phyloP scores from a whole-genome alignment of 2,329 filamentous ascomycete species.

The Chrysoporthe deuterocubensis region DNA sequence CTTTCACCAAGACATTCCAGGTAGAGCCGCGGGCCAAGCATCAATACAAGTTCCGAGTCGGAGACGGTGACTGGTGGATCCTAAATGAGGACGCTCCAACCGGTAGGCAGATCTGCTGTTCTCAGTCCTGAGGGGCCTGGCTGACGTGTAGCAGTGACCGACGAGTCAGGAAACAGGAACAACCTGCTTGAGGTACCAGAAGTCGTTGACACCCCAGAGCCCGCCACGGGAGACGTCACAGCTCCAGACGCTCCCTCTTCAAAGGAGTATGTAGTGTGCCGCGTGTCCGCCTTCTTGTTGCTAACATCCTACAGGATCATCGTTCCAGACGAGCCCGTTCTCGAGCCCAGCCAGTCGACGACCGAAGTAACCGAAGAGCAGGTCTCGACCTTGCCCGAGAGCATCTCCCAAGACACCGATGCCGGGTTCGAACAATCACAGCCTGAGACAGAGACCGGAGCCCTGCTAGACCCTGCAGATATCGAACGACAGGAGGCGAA shows the following conservation, averaged over 20 bases:
- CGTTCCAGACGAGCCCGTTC: conserved; percentile 23
- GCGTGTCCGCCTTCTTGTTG: not conserved
- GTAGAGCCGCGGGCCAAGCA: conserved; percentile 62
- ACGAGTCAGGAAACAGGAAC: conserved; percentile 53
- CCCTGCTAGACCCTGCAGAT: conserved; percentile 26
- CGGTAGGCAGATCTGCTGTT: conserved; percentile 47
- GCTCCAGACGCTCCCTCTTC: conserved; percentile 22
- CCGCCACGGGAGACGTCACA: conserved; percentile 17
- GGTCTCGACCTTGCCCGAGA: not conserved
- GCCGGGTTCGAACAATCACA: conserved; percentile 22
- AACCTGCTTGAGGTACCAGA: conserved; percentile 46
- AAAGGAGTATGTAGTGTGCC: conserved; percentile 18
- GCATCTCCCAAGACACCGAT: not conserved
- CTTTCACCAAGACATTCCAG: conserved; percentile 62
- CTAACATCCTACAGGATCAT: not conserved
- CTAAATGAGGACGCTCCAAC: conserved; percentile 65
- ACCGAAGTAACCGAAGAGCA: not conserved
- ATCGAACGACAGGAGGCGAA: conserved; percentile 32
- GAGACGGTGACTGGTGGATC: conserved; percentile 70
- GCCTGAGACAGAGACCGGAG: conserved; percentile 24
- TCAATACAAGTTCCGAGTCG: conserved; percentile 77
- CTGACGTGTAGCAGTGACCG: conserved; percentile 39
- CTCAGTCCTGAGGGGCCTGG: not conserved
- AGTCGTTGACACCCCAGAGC: not conserved
- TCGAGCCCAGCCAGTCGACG: not conserved